Evolutionary conservation across 2,329 filamentous ascomycete genomes (phyloP).

Genomic region (Paecilomyces sp.): DNA sequence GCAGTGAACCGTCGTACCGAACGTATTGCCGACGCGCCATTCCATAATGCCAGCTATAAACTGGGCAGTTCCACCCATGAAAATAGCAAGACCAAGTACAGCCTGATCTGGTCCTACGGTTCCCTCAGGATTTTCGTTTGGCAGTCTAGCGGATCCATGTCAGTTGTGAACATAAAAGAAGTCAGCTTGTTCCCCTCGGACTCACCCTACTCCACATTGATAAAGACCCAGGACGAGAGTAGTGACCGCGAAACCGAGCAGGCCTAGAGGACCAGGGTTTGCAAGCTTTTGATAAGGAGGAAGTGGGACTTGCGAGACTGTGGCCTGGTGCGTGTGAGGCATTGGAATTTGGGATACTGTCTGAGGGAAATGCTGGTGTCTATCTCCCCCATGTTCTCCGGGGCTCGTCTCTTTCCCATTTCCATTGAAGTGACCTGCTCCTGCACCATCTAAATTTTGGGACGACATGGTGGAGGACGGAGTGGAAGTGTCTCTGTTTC

Average conservation of each 20-base stretch:
- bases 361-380: background rate
- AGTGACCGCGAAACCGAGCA: conserved; percentile 59
- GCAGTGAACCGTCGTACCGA: conserved; percentile 54
- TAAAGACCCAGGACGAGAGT: conserved; percentile 53
- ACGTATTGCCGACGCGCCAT: conserved; percentile 52
- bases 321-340: background rate
- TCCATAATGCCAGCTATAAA: conserved; percentile 29
- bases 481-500: background rate
- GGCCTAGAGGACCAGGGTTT: conserved; percentile 55
- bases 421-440: background rate
- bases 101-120: conserved; percentile 16
- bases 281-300: conserved; percentile 38
- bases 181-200: conserved; percentile 6
- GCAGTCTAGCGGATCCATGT: conserved; percentile 11
- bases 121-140: conserved; percentile 14
- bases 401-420: background rate
- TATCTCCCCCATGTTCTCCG: background rate
- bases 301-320: conserved; percentile 8
- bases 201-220: conserved; percentile 44
- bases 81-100: conserved; percentile 18
- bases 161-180: background rate
- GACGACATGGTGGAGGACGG: background rate
- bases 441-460: background rate
- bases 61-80: conserved; percentile 21
- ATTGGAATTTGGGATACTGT: background rate